A percentile compares a stretch with the other conserved stretches of the same genome.
phyloP scores from a whole-genome alignment of 164 flowering plant species.

The Piper betle region DNA sequence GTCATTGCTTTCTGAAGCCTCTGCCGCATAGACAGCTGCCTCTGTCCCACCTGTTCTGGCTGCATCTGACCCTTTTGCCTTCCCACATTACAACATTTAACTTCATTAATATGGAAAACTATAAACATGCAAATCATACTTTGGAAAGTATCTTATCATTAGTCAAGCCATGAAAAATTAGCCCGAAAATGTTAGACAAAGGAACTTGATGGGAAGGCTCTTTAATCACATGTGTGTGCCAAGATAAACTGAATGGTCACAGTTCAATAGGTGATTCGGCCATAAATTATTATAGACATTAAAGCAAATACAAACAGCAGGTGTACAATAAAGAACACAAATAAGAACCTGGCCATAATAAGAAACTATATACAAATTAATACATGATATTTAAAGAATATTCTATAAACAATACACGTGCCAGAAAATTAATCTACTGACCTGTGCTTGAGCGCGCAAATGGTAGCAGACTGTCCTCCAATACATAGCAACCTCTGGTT shows the following conservation, averaged over 20 bases:
- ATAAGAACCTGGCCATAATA: too few species aligned
- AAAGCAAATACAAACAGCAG: neutral
- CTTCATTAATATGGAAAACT: conserved; percentile 1
- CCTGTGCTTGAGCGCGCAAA: conserved; percentile 74
- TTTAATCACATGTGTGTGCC: neutral
- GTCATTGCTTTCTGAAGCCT: conserved; percentile 81
- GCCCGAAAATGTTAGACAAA: neutral
- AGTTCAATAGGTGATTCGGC: neutral
- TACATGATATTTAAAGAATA: too few species aligned
- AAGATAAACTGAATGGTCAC: neutral
- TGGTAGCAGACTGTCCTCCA: conserved; percentile 72
- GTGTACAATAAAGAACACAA: too few species aligned
- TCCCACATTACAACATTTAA: conserved; percentile 3
- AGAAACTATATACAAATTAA: too few species aligned
- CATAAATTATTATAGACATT: neutral
- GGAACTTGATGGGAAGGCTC: neutral
- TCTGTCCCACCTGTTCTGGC: conserved; percentile 80
- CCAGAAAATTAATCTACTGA: conserved; percentile 12
- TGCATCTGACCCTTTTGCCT: conserved; percentile 93
- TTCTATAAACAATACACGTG: too few species aligned
- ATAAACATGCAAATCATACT: neutral
- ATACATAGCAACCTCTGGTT: conserved; percentile 77
- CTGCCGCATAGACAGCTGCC: conserved; percentile 87
- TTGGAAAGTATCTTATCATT: neutral
- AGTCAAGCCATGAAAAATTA: neutral